phyloP scores from a whole-genome alignment of 2,329 filamentous ascomycete genomes.

The Zalaria sp. region DNA sequence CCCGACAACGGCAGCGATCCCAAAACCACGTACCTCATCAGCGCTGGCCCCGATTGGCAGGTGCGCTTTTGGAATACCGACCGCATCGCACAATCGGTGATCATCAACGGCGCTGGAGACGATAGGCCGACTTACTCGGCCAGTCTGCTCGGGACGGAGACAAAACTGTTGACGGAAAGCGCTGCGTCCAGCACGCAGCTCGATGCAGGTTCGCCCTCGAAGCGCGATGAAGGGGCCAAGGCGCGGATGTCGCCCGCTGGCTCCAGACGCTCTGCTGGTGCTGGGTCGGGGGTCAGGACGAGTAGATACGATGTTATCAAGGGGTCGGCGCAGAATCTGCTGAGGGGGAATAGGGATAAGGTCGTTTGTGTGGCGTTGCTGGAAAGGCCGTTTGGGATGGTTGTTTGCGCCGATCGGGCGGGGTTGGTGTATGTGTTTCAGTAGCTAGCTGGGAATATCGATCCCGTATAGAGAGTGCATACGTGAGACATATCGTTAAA shows the following conservation, averaged over 20 bases:
- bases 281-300: slow-evolving; percentile 26
- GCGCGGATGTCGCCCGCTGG: slow-evolving; percentile 10
- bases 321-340: slow-evolving; percentile 74
- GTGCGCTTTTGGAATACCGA: slow-evolving; percentile 87
- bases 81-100: slow-evolving; percentile 59
- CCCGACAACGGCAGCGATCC: slow-evolving; percentile 56
- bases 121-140: slow-evolving; percentile 56
- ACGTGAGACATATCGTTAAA: too few relatives aligned
- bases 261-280: slow-evolving; percentile 1
- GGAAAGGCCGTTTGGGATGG: slow-evolving; percentile 84
- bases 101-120: slow-evolving; percentile 69
- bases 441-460: slow-evolving; percentile 15
- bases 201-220: slow-evolving; percentile 1
- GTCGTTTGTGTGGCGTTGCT: slow-evolving; percentile 80
- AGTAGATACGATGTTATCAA: slow-evolving; percentile 74
- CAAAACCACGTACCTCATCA: slow-evolving; percentile 71
- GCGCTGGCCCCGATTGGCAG: slow-evolving; percentile 78
- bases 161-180: slow-evolving; percentile 20
- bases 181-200: slow-evolving; percentile 10
- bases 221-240: slow-evolving; percentile 2
- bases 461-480: too few relatives aligned
- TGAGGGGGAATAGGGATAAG: slow-evolving; percentile 76
- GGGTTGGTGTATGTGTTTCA: slow-evolving; percentile 80
- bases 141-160: slow-evolving; percentile 25
- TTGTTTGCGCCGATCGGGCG: slow-evolving; percentile 75